Base-by-base conservation (phyloP, 2,329 filamentous ascomycete genomes). In the Iodosphaeria phyllophila region DNA sequence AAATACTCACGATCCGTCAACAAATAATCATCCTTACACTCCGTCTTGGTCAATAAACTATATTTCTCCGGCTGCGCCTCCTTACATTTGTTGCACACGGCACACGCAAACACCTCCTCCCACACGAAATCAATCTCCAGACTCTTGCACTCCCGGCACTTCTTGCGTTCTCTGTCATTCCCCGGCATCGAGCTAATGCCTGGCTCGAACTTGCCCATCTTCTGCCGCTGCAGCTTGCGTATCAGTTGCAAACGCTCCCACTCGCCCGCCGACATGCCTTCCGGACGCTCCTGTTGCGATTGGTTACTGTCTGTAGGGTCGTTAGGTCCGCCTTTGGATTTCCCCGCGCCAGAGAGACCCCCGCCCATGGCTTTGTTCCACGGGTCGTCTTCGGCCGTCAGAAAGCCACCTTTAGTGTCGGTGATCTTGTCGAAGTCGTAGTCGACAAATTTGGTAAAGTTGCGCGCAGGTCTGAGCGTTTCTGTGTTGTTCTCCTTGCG, bases 351-450 rank as follows among this genome's bases (percentile, higher is more conserved):
- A 73, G 67, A 45, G n/a, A n/a, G n/a, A n/a, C n/a, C n/a, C n/a
- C n/a, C n/a, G n/a, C n/a, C n/a, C 39, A 86, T 58, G 6, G 74
- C 79, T 36, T 74, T 74, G 44, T 92, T 92, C 44, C 75, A 70
- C 1, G 89, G 89, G 48, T 98, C 89, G 43, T 98, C 89, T 32
- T 86, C 78, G 1, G 68, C 64, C n/a, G 75, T 78, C 35, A 98
- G 52, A 49, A 98, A 98, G 1, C 89, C 89, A 32, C 89, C 89
- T 44, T 93, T 93, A 1, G 86, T 95, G 47, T 98, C 89, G 5
- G 76, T 91, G 83, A 98, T 95, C 52, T 86, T 77, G 44, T 78
- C 86, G 52, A 98, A 89, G 48, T 98, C 89, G 53, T 93, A 95
- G 44, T 98, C 89, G 42, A 98, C 84, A 45, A 77, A 95, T 47